phyloP scores from a whole-genome alignment of 352 stramenopile species.

The Peronospora farinosa region DNA sequence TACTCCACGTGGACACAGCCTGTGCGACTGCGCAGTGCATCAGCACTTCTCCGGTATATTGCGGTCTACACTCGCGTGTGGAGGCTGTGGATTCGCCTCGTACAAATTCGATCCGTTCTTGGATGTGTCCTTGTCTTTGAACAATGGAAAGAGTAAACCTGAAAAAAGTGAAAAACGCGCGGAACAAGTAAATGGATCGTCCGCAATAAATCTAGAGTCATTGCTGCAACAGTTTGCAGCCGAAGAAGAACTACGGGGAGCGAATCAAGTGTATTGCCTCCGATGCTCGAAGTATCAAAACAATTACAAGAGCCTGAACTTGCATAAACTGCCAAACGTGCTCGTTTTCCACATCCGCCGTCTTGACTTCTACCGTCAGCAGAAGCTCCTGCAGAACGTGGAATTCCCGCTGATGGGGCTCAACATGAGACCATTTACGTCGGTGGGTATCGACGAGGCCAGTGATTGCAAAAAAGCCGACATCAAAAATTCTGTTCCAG shows the following conservation, averaged over 20 bases:
- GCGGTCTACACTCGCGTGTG: slow-evolving; percentile 50
- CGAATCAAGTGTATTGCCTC: slow-evolving; percentile 61
- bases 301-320: slow-evolving; percentile 53
- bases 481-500: slow-evolving; percentile 3
- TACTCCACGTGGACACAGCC: slow-evolving; percentile 43
- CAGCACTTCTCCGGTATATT: slow-evolving; percentile 66
- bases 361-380: slow-evolving; percentile 60
- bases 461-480: slow-evolving; percentile 15
- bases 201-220: slow-evolving; percentile 25
- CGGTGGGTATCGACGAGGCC: slow-evolving; percentile 15
- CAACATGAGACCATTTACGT: slow-evolving; percentile 38
- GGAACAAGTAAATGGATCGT: background rate
- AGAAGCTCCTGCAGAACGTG: slow-evolving; percentile 47
- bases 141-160: slow-evolving; percentile 12
- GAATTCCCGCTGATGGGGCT: slow-evolving; percentile 43
- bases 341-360: slow-evolving; percentile 75
- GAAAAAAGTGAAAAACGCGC: slow-evolving; percentile 1
- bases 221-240: slow-evolving; percentile 46
- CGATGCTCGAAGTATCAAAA: slow-evolving; percentile 50
- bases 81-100: slow-evolving; percentile 44
- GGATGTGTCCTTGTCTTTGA: slow-evolving; percentile 62
- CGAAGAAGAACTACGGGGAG: slow-evolving; percentile 48
- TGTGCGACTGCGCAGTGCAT: slow-evolving; percentile 69
- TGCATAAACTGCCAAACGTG: slow-evolving; percentile 58
- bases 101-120: slow-evolving; percentile 66